Conservation (phyloP, 2,329 filamentous ascomycete species). For the Sordariomycetes sp. region DNA sequence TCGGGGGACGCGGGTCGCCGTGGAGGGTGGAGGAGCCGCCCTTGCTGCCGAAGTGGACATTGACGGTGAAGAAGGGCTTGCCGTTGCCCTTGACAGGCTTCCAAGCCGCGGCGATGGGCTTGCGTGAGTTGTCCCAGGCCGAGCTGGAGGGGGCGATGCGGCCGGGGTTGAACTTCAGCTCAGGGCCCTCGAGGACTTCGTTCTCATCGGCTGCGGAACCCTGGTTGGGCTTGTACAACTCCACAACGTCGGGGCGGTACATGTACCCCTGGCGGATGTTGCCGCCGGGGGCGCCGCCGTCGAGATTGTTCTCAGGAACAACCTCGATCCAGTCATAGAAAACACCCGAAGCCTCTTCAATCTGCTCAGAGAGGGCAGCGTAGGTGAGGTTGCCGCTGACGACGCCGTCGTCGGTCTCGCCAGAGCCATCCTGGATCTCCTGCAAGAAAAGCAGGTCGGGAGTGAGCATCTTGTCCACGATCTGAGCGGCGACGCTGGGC, state of each 20-base stretch:
- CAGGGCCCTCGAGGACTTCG: constrained; percentile 45
- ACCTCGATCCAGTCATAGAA: constrained; percentile 53
- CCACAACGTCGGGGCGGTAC: constrained; percentile 51
- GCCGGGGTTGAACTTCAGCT: constrained; percentile 60
- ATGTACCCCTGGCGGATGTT: constrained; percentile 66
- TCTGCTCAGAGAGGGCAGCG: constrained; percentile 40
- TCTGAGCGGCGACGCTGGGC: constrained; percentile 51
- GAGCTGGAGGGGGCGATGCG: constrained; percentile 52
- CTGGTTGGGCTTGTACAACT: constrained; percentile 48
- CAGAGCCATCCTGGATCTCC: constrained; percentile 61
- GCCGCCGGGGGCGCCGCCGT: constrained; percentile 59
- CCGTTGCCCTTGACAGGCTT: constrained; percentile 41
- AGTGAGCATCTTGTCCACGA: constrained; percentile 52
- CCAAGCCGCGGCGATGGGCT: constrained; percentile 61
- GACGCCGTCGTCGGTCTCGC: constrained; percentile 49
- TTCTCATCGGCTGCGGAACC: constrained; percentile 46
- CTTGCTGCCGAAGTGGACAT: constrained; percentile 61
- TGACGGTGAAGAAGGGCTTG: constrained; percentile 58
- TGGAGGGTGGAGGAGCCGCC: constrained; percentile 55
- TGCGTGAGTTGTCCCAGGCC: constrained; percentile 53
- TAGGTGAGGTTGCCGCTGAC: constrained; percentile 50
- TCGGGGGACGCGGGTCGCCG: constrained; percentile 55
- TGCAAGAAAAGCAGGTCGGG: constrained; percentile 62
- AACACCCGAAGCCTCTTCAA: constrained; percentile 37
- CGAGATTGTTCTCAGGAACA: constrained; percentile 46